Evolutionary conservation across 805 yeast species (phyloP), one percentile per base, ranked within the genome.

Genomic region (Candida manassasensis): DNA sequence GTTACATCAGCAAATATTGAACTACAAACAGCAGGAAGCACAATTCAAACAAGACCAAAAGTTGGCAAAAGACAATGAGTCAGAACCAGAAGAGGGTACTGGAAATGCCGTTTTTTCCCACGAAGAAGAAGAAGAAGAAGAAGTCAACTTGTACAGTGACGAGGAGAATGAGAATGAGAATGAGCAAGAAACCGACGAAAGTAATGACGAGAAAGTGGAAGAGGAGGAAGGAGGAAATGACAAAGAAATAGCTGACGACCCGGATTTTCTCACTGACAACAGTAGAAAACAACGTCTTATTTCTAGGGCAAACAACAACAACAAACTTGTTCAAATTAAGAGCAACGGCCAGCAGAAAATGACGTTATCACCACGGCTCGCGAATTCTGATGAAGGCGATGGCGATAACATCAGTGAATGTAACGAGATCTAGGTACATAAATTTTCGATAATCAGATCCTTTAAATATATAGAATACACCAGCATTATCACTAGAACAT

Each of bases 241-340:
- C 9, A n/a, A n/a, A n/a, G n/a, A n/a, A n/a, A n/a, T n/a, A n/a
- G n/a, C n/a, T n/a, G 30, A 5, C 18, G 30, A 27, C 30, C 15
- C 8, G 14, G 33, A 19, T 21, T 21, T 30, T 11, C 45, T 40
- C 13, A 21, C 35, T 19, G 42, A 43, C 28, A 52, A 53, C 35
- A 42, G 43, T 19, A 40, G 61, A 33, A 55, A 55, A 22, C 60
- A 55, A 33, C 22, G 60, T 17, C 36, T 55, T 14, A 45, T 55
- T 3, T 54, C 58, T 6, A 53, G 45, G 33, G 52, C 48, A 22
- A 42, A 49, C 13, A 47, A 52, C 26, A 37, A 39, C 19, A 51
- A 47, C 29, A 54, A 52, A 36, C 40, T 53, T 18, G 39, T 54
- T 19, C 57, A 52, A 27, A 54, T 55, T 16, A 47, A 47, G 26